Base-by-base conservation (phyloP, 164 flowering plant genomes). In the Umbellularia californica region DNA sequence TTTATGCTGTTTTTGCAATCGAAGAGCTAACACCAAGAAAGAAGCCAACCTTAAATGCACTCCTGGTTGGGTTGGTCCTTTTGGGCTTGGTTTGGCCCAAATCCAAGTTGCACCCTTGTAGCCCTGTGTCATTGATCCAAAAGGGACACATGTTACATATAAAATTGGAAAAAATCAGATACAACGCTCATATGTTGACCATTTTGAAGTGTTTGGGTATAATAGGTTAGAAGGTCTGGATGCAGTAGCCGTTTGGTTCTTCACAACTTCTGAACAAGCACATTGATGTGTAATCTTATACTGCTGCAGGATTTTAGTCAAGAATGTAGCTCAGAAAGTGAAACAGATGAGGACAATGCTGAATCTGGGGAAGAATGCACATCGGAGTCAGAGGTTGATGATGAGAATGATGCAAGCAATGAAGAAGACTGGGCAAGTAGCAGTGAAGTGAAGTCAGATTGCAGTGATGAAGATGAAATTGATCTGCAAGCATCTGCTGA, bases 311-410 rank as follows among this genome's bases (percentile, higher is more conserved):
- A 89, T 83, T 87, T 90, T 82, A 83, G 87, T 79, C 93, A 91
- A 73, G 98, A 91, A 70, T 80, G 82, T 74, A 69, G 76, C 33
- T 88, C 91, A 35, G 98, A 94, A 70, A 76, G 76, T 82, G 97
- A 95, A 73, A 84, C 90, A 50, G 98, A 96, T 67, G 98, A 89
- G 74, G 94, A 91, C 2, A 81, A 75, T 79, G 85, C 74, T 58
- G 97, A 85, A 77, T 84, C 87, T 68, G 89, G 73, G 58, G 97
- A 86, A 77, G 97, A 91, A 68, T 72, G 84, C 79, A 74, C 85
- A 33, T 87, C 91, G 3, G 97, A 88, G 27, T 88, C 96, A 5
- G 99, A 94, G 79, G 83, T 58, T 78, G 99, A 93, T 63, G 97
- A 89, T 79, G 97, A 87, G 30, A 88, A 90, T 83, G 92, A 88